phyloP scores from a whole-genome alignment of 352 stramenopile species.

The Saprolegnia diclina region DNA sequence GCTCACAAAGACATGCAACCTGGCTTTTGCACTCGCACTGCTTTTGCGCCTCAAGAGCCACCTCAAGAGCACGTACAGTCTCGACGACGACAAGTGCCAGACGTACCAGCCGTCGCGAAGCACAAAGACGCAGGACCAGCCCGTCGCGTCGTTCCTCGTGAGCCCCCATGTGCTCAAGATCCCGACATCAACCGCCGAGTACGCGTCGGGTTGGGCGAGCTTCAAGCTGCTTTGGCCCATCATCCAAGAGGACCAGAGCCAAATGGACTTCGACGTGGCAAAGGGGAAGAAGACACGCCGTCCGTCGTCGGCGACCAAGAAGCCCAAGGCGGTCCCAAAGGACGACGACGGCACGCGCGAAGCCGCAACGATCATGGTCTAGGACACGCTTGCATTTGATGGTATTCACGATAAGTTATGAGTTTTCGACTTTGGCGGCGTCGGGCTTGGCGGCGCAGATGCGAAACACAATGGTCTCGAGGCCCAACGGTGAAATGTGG shows the following conservation, averaged over 20 bases:
- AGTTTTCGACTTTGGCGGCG: not conserved
- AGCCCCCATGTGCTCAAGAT: conserved; percentile 34
- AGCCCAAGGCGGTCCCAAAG: conserved; percentile 27
- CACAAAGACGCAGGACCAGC: conserved; percentile 36
- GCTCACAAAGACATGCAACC: conserved; percentile 19
- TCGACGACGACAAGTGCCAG: conserved; percentile 76
- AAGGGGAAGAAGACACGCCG: conserved; percentile 38
- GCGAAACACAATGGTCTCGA: conserved; percentile 64
- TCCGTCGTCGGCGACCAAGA: conserved; percentile 35
- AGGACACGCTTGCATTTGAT: not conserved
- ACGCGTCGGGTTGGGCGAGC: conserved; percentile 52
- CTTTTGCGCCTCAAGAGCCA: conserved; percentile 69
- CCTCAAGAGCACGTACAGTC: conserved; percentile 56
- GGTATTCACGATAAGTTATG: not conserved
- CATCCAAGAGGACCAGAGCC: conserved; percentile 56
- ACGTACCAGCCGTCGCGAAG: conserved; percentile 60
- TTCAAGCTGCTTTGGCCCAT: conserved; percentile 50
- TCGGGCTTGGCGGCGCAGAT: conserved; percentile 37
- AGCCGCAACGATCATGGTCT: not conserved
- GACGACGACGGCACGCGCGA: not conserved
- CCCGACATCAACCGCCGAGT: conserved; percentile 31
- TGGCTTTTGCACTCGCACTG: conserved; percentile 56
- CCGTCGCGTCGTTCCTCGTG: not conserved
- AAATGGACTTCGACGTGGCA: conserved; percentile 61
- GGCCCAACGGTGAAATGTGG: conserved; percentile 39